These are phyloP conservation scores for Aspergillus sclerotiicarbonarius DNA, from an alignment of 495 filamentous ascomycete species.

Conservation along the genomic window DNA sequence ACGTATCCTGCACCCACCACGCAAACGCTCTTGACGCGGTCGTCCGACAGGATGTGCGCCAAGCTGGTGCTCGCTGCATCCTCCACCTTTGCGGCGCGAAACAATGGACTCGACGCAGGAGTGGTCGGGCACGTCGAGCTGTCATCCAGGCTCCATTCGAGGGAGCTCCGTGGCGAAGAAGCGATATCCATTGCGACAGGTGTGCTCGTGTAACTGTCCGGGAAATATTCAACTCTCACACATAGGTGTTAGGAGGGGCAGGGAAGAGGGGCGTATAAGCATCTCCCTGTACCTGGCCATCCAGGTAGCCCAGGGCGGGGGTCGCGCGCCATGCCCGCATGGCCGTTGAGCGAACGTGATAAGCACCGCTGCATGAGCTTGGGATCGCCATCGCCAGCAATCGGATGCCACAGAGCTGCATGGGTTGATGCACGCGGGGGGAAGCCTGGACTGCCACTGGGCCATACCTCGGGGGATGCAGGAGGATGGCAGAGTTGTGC, in stretches of 20 bases:
- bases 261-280: not conserved
- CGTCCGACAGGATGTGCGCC: constrained; percentile 9
- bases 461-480: not conserved
- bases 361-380: constrained; percentile 1
- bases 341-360: constrained; percentile 13
- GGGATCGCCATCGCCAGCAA: not conserved
- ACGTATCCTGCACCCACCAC: constrained; percentile 66
- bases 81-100: constrained; percentile 34
- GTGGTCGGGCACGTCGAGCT: constrained; percentile 52
- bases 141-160: constrained; percentile 24
- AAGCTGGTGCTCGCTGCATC: constrained; percentile 17
- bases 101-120: constrained; percentile 50
- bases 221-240: not conserved
- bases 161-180: constrained; percentile 23
- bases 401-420: constrained; percentile 1
- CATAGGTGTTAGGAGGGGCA: not conserved
- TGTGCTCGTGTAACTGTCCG: not conserved
- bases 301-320: no score
- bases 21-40: constrained; percentile 54
- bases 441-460: constrained; percentile 5
- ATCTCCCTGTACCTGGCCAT: not conserved
- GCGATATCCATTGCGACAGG: constrained; percentile 23
- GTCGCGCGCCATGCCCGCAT: not conserved
- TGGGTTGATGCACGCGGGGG: constrained; percentile 10
- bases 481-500: not conserved